Percentiles rank a stretch among this genome's conserved stretches.
These are phyloP conservation scores for Knoxia roxburghii DNA, from an alignment of 257 asterid genomes.

Conservation along the genomic window DNA sequence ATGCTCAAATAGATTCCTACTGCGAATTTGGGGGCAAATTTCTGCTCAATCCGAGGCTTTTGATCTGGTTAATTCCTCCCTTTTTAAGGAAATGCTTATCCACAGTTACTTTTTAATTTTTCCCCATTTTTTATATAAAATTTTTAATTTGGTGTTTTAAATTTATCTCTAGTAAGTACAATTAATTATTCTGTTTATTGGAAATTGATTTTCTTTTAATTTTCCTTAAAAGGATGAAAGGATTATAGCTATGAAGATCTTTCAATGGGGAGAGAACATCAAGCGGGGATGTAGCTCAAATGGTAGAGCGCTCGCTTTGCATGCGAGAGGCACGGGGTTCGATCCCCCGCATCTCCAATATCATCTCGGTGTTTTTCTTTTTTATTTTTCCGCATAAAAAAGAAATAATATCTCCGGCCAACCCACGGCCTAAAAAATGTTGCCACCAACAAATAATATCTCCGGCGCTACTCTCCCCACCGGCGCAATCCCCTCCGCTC, in stretches of 20 bases:
- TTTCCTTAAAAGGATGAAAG: too few species aligned
- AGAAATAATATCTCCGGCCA: background rate
- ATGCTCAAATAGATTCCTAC: background rate
- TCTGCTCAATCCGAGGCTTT: background rate
- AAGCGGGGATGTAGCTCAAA: constrained; percentile 92
- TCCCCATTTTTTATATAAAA: too few species aligned
- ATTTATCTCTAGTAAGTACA: too few species aligned
- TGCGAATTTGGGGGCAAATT: too few species aligned
- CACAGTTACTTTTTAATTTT: too few species aligned
- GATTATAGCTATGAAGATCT: background rate
- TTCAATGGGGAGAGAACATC: too few species aligned
- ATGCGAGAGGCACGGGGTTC: constrained; percentile 99
- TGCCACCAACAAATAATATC: constrained; percentile 33
- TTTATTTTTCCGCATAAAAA: background rate
- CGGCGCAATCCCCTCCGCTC: constrained; percentile 20
- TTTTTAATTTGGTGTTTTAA: too few species aligned
- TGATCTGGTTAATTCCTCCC: background rate
- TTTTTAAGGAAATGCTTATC: too few species aligned
- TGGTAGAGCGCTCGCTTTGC: constrained; percentile 99
- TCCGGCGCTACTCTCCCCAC: constrained; percentile 25
- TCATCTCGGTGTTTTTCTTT: background rate
- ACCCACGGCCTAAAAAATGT: constrained; percentile 19
- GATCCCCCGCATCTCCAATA: constrained; percentile 31
- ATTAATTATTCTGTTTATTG: too few species aligned
- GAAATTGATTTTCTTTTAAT: too few species aligned